Base-by-base conservation (phyloP, 1,284 basidiomycete species). In the Pyrrhoderma noxium region DNA sequence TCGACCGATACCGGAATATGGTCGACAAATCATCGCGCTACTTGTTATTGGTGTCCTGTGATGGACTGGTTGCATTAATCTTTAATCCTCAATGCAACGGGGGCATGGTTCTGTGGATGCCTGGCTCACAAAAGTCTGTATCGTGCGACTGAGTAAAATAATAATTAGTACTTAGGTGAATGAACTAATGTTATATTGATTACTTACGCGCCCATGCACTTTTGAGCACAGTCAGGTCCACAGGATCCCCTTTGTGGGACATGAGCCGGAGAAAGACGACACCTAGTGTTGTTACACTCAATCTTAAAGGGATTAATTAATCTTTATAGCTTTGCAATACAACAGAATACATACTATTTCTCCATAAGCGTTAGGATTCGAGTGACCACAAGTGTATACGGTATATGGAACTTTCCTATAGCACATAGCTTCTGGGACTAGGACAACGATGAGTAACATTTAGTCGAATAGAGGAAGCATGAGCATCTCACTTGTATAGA, bases 341-440 rank as follows among this genome's bases (percentile, higher is more conserved):
- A 42, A 38, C 3, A 11, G 43, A 21, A 39, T 18, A 31, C 37
- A 40, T 34, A 54, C 52, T n/a, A 40, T 11, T 42, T 40, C 47
- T 3, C 52, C 52, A 3, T 31, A 23, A 34, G 18, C 25, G 23
- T 14, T 37, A n/a, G 52, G 52, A 16, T 39, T 27, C 4, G 52
- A 65, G 57, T 67, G 67, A 49, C 71, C 70, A 56, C 69, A 71
- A 38, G 58, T 52, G 56, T 69, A 61, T 43, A 56, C 55, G 14
- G 55, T 61, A 51, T 61, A 64, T 7, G 61, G 52, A 42, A 70
- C 64, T 54, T 63, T 58, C 59, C 65, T 61, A 60, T 62, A 62
- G 57, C 69, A 70, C 69, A 70, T 70, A 8, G 38, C 37, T 16
- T 45, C 19, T 37, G 41, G 38, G 21, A 22, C 38, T 40, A 40